These are phyloP conservation scores for Nicotiana obtusifolia DNA, from an alignment of 257 asterid genomes.

Conservation along the genomic window DNA sequence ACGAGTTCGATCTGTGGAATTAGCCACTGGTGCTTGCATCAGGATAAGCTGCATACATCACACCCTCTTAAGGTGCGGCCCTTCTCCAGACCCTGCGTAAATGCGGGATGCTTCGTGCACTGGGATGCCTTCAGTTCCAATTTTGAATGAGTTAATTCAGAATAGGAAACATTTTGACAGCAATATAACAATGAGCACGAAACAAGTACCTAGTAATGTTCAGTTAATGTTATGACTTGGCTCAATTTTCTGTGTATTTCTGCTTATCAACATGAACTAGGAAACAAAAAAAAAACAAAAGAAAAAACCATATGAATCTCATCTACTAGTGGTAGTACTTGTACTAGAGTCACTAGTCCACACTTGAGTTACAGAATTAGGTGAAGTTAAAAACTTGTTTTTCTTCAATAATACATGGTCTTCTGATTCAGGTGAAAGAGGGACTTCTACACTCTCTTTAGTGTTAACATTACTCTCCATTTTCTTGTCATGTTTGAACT, in stretches of 20 bases:
- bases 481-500: background rate
- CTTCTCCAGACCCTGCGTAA: no score
- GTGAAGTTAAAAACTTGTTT: slow-evolving; percentile 16
- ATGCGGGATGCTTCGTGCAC: no score
- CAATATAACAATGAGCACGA: background rate
- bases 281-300: background rate
- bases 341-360: slow-evolving; percentile 27
- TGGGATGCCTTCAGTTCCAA: no score
- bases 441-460: background rate
- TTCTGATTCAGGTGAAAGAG: slow-evolving; percentile 28
- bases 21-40: no score
- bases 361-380: slow-evolving; percentile 19
- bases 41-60: no score
- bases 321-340: slow-evolving; percentile 15
- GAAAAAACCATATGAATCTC: background rate
- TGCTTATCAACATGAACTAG: background rate
- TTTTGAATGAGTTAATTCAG: background rate
- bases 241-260: background rate
- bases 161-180: background rate
- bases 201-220: background rate
- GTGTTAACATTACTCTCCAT: background rate
- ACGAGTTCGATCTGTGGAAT: no score
- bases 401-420: slow-evolving; percentile 21
- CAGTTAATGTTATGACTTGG: background rate
- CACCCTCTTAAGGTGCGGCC: no score